phyloP scores from a whole-genome alignment of 441 rosid genomes.

The Flueggea neowawraea region DNA sequence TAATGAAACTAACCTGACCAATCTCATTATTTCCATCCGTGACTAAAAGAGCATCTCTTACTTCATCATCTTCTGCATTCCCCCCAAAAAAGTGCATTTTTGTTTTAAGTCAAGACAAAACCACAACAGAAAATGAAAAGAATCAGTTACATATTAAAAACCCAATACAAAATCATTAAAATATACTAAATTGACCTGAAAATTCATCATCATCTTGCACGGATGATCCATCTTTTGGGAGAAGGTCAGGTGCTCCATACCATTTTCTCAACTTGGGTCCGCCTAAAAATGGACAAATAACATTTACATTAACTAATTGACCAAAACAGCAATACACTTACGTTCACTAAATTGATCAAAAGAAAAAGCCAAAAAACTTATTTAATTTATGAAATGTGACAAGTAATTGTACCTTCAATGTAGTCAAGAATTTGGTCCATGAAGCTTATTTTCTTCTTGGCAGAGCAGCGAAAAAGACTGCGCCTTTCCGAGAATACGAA shows the following conservation, averaged over 20 bases:
- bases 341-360: too few species aligned
- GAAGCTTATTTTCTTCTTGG: conserved; percentile 89
- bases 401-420: conserved; percentile 59
- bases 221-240: conserved; percentile 54
- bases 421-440: conserved; percentile 88
- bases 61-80: conserved; percentile 37
- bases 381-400: neutral
- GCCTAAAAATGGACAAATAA: conserved; percentile 33
- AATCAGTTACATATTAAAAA: too few species aligned
- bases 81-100: conserved; percentile 2
- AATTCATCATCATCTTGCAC: conserved; percentile 44
- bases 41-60: conserved; percentile 60
- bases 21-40: conserved; percentile 81
- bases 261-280: conserved; percentile 97
- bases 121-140: neutral
- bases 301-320: neutral
- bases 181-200: conserved; percentile 37
- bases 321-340: too few species aligned
- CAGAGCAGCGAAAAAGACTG: conserved; percentile 45
- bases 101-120: neutral
- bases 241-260: conserved; percentile 90
- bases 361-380: too few species aligned
- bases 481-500: conserved; percentile 20
- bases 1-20: conserved; percentile 66
- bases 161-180: neutral